phyloP scores from a whole-genome alignment of 2,329 filamentous ascomycete species.

The Cladosporium sp. region DNA sequence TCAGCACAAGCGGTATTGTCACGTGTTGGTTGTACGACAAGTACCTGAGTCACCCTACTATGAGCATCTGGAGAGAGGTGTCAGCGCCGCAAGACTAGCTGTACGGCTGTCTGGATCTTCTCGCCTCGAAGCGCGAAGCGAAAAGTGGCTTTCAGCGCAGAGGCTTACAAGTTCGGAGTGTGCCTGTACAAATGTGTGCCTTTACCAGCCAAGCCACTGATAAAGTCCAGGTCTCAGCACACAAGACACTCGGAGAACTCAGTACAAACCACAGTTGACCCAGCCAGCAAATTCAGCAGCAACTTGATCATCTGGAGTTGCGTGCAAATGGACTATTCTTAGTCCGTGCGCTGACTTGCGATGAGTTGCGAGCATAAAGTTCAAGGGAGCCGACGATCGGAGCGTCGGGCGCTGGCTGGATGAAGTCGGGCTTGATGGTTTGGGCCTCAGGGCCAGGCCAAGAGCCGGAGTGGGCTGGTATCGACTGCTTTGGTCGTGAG shows the following conservation, averaged over 20 bases:
- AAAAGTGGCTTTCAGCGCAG: too few relatives aligned
- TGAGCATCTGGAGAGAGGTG: too few relatives aligned
- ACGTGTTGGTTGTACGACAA: too few relatives aligned
- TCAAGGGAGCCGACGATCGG: not conserved
- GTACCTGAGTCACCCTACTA: too few relatives aligned
- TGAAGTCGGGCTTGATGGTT: not conserved
- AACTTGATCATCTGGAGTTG: not conserved
- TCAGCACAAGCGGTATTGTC: not conserved
- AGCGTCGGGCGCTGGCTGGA: constrained; percentile 4
- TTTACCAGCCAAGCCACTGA: not conserved
- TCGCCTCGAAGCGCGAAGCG: too few relatives aligned
- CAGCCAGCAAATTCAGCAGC: not conserved
- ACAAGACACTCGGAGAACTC: not conserved
- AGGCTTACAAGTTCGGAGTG: not conserved
- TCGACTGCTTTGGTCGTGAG: not conserved
- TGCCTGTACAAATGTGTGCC: not conserved
- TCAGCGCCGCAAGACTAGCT: not conserved
- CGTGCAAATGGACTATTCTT: not conserved
- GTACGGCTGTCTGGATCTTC: not conserved
- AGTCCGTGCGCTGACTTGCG: not conserved
- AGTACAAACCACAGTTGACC: not conserved
- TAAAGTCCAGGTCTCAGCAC: not conserved
- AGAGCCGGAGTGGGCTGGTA: not conserved
- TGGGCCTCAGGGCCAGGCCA: not conserved
- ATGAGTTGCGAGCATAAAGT: not conserved